Percentiles rank a stretch among this genome's conserved stretches.
Evolutionary conservation across 75 land plant genomes (phyloP).

Genomic region (Isoetes taiwanensis): DNA sequence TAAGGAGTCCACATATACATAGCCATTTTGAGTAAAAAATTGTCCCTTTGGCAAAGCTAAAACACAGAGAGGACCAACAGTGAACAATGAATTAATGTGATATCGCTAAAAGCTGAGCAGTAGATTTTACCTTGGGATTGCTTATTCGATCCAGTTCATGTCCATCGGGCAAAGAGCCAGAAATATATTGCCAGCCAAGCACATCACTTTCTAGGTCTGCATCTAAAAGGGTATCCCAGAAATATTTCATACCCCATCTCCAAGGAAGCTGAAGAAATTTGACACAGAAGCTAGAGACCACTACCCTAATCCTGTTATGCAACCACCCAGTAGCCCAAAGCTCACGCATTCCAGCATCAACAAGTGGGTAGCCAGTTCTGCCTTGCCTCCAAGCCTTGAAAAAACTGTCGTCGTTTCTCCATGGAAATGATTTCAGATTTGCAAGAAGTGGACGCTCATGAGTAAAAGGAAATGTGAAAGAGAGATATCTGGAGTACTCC

Average conservation of each 20-base stretch:
- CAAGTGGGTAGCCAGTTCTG: conserved; percentile 88
- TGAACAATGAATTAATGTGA: background rate
- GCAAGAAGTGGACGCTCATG: conserved; percentile 87
- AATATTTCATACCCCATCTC: conserved; percentile 99
- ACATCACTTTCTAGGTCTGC: conserved; percentile 87
- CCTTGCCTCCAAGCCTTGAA: conserved; percentile 98
- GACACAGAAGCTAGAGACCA: conserved; percentile 89
- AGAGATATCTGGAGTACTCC: conserved; percentile 86
- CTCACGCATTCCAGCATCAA: conserved; percentile 99
- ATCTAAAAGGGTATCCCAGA: conserved; percentile 88
- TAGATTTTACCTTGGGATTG: conserved; percentile 56
- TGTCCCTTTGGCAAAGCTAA: background rate
- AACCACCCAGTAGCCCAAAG: conserved; percentile 99
- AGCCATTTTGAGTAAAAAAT: background rate
- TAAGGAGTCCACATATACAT: background rate
- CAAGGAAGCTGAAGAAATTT: conserved; percentile 87
- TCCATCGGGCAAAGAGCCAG: conserved; percentile 78
- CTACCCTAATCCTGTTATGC: conserved; percentile 84
- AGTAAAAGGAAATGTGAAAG: conserved; percentile 85
- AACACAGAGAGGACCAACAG: conserved; percentile 9
- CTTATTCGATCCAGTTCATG: conserved; percentile 74
- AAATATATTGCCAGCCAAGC: conserved; percentile 92
- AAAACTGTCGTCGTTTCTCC: conserved; percentile 59
- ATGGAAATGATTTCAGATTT: conserved; percentile 76
- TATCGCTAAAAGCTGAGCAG: background rate